phyloP scores from a whole-genome alignment of 345 rosid genomes.

The Hibiscus mutabilis region DNA sequence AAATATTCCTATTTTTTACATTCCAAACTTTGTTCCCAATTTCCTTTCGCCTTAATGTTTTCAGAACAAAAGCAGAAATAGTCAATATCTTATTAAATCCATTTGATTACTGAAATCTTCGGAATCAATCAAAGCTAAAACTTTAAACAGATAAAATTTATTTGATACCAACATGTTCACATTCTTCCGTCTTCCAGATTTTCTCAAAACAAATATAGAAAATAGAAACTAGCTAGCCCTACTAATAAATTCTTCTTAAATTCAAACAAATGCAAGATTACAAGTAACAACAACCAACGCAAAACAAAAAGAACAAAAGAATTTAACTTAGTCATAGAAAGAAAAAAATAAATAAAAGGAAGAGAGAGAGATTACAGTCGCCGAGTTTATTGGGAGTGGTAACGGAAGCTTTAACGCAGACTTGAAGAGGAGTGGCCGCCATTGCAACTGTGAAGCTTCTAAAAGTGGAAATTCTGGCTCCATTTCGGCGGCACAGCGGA shows the following conservation, averaged over 20 bases:
- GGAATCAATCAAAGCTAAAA: neutral
- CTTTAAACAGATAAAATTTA: neutral
- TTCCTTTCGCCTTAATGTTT: neutral
- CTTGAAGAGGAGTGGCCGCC: conserved; percentile 50
- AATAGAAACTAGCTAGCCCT: no score
- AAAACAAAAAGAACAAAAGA: no score
- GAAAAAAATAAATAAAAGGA: no score
- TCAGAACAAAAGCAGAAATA: neutral
- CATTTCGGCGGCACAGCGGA: neutral
- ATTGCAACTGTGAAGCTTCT: conserved; percentile 32
- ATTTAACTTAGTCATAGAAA: no score
- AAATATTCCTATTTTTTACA: neutral
- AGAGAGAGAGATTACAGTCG: conserved; percentile 48
- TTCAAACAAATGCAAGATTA: neutral
- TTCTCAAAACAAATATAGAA: no score
- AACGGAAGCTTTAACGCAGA: conserved; percentile 84
- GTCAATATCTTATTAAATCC: neutral
- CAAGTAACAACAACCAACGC: neutral
- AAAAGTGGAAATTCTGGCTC: conserved; percentile 15
- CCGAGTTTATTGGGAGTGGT: conserved; percentile 70
- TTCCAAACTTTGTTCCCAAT: neutral
- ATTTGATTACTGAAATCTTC: neutral
- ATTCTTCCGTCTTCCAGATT: neutral
- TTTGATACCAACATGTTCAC: neutral
- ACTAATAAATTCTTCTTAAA: neutral